Evolutionary conservation across 2,329 filamentous ascomycete genomes (phyloP), one percentile per base, ranked within the genome.

Genomic region (Torrubiellomyces zombiae): DNA sequence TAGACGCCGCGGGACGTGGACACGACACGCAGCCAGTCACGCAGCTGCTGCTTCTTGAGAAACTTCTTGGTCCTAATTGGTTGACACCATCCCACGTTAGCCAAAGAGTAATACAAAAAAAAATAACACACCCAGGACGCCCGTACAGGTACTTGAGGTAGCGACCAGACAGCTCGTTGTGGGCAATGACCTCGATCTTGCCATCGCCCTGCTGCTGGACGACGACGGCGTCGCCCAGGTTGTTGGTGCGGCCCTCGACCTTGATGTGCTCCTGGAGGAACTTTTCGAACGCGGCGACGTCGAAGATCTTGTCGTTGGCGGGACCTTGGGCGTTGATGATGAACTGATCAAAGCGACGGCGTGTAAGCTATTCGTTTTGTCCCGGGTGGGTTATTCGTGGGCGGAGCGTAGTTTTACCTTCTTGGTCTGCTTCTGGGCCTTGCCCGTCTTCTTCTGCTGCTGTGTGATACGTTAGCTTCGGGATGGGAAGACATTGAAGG

Each of bases 31-130:
- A 98, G 80, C 89, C 89, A 98, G 72, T 98, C 89, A 67, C 89
- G 82, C 57, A 98, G 81, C 75, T 95, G 86, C 72, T 94, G 82
- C 81, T 98, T 98, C 83, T 98, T 98, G 63, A 98, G 78, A 78
- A 93, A 98, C 75, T 98, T 98, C 82, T 98, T 98, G 60, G 89
- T 98, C 58, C 82, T 92, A 33, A n/a, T n/a, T n/a, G n/a, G n/a
- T n/a, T n/a, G n/a, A n/a, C n/a, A n/a, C n/a, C n/a, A n/a, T n/a
- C n/a, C n/a, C 11, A 20, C 13, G 6, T 16, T 9, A 2, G 15
- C 23, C 18, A 18, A 3, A n/a, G 19, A 14, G 18, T 7, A 19
- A 20, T n/a, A 26, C 21, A 23, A 24, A 14, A 4, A 15, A 9
- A 16, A 19, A 4, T 17, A 11, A 12, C 13, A 13, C 13, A 5